Evolutionary conservation across 2,329 filamentous ascomycete genomes (phyloP).

Genomic region (Davidsoniella virescens): DNA sequence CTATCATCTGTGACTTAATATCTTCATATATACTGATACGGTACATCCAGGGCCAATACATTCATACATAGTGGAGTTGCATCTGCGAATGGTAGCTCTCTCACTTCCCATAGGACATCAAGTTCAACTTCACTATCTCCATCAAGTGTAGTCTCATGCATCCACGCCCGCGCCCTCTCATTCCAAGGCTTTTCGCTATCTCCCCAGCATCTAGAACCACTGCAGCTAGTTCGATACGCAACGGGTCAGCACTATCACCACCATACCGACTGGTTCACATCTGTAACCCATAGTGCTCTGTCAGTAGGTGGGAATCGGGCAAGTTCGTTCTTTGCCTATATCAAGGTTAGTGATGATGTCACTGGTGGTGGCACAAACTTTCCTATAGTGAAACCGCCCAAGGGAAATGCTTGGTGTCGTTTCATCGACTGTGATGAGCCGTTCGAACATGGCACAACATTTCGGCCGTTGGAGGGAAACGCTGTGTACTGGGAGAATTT

Average conservation of each 20-base stretch:
- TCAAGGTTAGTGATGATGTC: constrained; percentile 24
- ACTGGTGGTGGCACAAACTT: constrained; percentile 34
- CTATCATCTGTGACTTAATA: not conserved
- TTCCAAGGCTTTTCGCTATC: constrained; percentile 28
- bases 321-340: constrained; percentile 32
- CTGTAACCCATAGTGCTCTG: constrained; percentile 22
- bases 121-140: constrained; percentile 27
- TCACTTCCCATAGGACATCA: constrained; percentile 27
- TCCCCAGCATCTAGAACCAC: constrained; percentile 26
- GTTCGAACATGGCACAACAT: constrained; percentile 31
- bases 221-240: constrained; percentile 32
- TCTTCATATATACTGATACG: constrained; percentile 4
- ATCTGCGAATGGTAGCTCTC: constrained; percentile 20
- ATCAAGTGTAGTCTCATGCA: constrained; percentile 28
- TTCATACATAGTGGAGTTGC: constrained; percentile 29
- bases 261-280: constrained; percentile 35
- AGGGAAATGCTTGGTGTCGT: constrained; percentile 23
- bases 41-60: constrained; percentile 21
- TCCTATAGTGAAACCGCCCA: constrained; percentile 25
- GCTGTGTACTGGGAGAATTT: constrained; percentile 34
- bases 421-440: constrained; percentile 32
- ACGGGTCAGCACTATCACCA: constrained; percentile 29
- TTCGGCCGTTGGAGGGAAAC: constrained; percentile 30
- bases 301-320: constrained; percentile 27
- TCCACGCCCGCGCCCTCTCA: constrained; percentile 29